phyloP scores from a whole-genome alignment of 2,329 filamentous ascomycete species.

The Penicillium concentricum region DNA sequence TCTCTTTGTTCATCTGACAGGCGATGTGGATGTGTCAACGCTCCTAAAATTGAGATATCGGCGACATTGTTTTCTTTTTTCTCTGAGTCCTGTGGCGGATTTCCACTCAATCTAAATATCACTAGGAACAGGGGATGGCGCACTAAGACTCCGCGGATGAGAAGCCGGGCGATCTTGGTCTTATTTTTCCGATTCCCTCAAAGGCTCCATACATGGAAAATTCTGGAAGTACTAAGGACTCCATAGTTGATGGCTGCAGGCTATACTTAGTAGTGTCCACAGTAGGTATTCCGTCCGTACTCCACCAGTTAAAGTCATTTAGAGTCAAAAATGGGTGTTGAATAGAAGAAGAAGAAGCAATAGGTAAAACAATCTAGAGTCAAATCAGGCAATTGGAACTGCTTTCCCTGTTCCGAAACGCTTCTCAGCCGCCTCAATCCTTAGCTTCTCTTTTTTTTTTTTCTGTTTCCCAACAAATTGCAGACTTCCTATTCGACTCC shows the following conservation, averaged over 20 bases:
- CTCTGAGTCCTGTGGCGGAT: conserved; percentile 1
- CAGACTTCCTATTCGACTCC: neutral
- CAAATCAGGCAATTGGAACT: conserved; percentile 1
- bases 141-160: conserved; percentile 23
- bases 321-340: neutral
- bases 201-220: conserved; percentile 11
- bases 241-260: neutral
- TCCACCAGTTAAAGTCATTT: neutral
- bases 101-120: neutral
- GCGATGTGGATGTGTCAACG: conserved; percentile 2
- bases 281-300: conserved; percentile 4
- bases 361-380: neutral
- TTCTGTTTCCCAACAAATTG: neutral
- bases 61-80: conserved; percentile 1
- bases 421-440: conserved; percentile 6
- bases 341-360: neutral
- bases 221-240: conserved; percentile 20
- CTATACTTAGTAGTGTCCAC: neutral
- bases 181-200: conserved; percentile 1
- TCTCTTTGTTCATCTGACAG: conserved; percentile 7
- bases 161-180: conserved; percentile 25
- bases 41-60: conserved; percentile 2
- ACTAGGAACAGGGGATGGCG: conserved; percentile 6
- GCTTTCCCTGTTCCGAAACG: conserved; percentile 7
- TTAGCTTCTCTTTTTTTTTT: conserved; percentile 1